Base-by-base conservation (phyloP, 371 early-diverging fungal species). In the Apophysomyces sp. region DNA sequence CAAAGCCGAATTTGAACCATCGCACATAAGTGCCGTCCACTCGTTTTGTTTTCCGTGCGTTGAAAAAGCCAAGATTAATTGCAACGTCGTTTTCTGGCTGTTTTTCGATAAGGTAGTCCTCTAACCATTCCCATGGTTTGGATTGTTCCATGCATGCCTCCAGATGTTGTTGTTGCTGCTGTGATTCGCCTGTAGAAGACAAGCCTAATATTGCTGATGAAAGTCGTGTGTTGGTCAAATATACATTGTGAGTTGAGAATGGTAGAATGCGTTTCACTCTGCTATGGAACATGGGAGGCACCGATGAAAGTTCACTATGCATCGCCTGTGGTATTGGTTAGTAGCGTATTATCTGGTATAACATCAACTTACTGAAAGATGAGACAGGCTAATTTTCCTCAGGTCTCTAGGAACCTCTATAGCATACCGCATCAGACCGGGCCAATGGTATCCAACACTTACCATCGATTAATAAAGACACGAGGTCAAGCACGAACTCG, bases 41-140 rank as follows among this genome's bases (percentile, higher is more conserved):
- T 21, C 67, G 63, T 54, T 74, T 78, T 0, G 63, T 31, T 58
- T 73, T 78, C 4, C 62, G 68, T 60, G 74, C 79, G 54, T 70
- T 62, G 57, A 81, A 81, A 13, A 74, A 36, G 21, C 59, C 57
- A 26, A 81, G 34, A 27, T 67, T 78, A 41, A 81, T 77, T 0
- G 82, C 76, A 2, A 70, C 74, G 61, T 81, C 82, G 36, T 81
- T 81, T 40, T 78, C 82, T n/a, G 71, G 68, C 4, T 69, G 69
- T 4, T 57, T 56, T 18, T 81, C 82, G 40, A 72, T 68, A 3
- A 76, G 73, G 65, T 81, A 83, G 41, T 86, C 86, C 51, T 86
- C 86, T 7, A 86, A 72, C 86, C 86, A 86, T 59, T 84, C 85
- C 86, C 86, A 86, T 11, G 86, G 86, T 39, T 79, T 74, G 6